These are phyloP conservation scores for Ampelocalamus luodianensis DNA, from an alignment of 176 grass and related monocot species.

Conservation along the genomic window DNA sequence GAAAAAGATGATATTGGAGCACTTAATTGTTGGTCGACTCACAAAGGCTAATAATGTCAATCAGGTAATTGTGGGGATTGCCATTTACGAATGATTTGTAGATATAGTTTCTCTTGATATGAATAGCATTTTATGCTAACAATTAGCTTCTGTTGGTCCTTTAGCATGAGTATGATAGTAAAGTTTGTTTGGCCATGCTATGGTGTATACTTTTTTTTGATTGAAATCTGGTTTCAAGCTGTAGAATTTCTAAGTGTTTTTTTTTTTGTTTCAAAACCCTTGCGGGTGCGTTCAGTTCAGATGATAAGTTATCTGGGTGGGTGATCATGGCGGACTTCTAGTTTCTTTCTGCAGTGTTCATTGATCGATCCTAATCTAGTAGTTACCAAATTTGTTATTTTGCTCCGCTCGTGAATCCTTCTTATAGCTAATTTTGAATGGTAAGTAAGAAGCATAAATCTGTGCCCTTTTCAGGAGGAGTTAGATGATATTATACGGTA, in stretches of 20 bases:
- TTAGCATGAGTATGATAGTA: conserved; percentile 12
- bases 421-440: conserved; percentile 30
- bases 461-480: conserved; percentile 66
- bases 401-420: conserved; percentile 18
- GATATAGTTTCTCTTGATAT: conserved; percentile 33
- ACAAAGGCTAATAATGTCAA: conserved; percentile 88
- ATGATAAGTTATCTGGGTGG: conserved; percentile 14
- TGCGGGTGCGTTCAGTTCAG: neutral
- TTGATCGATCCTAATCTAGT: conserved; percentile 1
- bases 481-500: conserved; percentile 98
- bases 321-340: conserved; percentile 28
- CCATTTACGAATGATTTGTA: neutral
- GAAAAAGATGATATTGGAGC: conserved; percentile 98
- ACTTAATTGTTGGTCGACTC: conserved; percentile 94
- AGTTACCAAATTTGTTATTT: conserved; percentile 1
- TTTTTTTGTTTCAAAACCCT: conserved; percentile 38
- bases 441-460: conserved; percentile 26
- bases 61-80: conserved; percentile 63
- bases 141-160: neutral
- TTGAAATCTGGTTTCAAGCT: conserved; percentile 30
- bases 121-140: conserved; percentile 27
- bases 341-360: conserved; percentile 17
- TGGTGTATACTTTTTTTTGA: neutral
- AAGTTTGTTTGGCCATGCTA: conserved; percentile 13
- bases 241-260: neutral